These are phyloP conservation scores for Ophiocordyceps sinensis DNA, from an alignment of 2,329 filamentous ascomycete species.

Conservation along the genomic window DNA sequence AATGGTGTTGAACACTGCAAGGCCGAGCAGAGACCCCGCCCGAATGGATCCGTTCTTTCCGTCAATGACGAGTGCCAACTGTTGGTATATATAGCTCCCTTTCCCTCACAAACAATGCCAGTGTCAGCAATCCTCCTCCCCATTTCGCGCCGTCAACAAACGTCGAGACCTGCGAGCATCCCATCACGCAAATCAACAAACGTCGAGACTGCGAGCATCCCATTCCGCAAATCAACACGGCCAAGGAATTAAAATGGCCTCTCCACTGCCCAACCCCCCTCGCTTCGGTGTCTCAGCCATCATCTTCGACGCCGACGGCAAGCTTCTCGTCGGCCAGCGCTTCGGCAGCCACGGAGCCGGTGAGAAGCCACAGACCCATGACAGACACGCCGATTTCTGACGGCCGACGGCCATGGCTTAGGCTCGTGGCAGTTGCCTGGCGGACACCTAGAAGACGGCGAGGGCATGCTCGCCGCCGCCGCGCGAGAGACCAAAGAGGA, in stretches of 20 bases:
- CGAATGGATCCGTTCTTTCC: no score
- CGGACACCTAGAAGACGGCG: conserved; percentile 59
- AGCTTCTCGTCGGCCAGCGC: conserved; percentile 32
- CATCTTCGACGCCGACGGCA: conserved; percentile 25
- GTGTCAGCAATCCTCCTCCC: no score
- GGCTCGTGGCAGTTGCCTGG: conserved; percentile 56
- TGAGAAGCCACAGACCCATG: conserved; percentile 9
- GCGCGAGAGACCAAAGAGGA: conserved; percentile 57
- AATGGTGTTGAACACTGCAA: no score
- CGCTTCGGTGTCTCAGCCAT: conserved; percentile 35
- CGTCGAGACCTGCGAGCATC: no score
- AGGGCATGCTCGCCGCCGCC: conserved; percentile 47
- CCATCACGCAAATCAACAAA: no score
- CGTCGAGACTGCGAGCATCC: no score
- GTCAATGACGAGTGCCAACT: no score
- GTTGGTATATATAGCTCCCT: no score
- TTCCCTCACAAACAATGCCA: no score
- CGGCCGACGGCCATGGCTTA: conserved; percentile 13
- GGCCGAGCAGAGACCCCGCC: no score
- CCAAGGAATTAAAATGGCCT: background rate
- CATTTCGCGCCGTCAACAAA: no score
- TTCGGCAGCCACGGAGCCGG: conserved; percentile 34
- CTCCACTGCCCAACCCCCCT: conserved; percentile 7
- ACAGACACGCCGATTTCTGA: background rate
- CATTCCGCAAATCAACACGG: no score